Conservation (phyloP, 345 rosid species). For the Erodium maritimum region DNA sequence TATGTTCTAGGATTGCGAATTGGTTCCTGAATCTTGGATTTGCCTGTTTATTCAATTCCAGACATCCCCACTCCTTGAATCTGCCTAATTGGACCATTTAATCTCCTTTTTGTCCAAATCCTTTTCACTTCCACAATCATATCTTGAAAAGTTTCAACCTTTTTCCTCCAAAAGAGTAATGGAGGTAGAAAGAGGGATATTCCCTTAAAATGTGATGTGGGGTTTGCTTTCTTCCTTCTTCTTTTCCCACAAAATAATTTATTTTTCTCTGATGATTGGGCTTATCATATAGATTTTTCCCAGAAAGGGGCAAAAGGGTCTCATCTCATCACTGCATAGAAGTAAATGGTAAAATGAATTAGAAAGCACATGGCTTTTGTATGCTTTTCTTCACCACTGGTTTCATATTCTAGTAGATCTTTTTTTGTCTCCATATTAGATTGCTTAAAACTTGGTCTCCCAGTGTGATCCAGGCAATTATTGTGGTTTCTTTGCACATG, state of each 20-base stretch:
- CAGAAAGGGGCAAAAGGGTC: conserved; percentile 25
- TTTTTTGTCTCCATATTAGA: conserved; percentile 22
- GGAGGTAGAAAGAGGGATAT: no score
- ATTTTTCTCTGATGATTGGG: conserved; percentile 14
- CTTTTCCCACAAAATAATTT: not conserved
- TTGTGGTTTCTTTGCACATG: conserved; percentile 8
- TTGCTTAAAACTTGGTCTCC: conserved; percentile 12
- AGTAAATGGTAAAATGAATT: not conserved
- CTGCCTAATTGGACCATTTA: conserved; percentile 13
- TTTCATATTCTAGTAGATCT: conserved; percentile 5
- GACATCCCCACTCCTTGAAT: not conserved
- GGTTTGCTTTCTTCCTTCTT: not conserved
- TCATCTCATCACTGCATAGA: conserved; percentile 10
- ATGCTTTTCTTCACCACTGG: conserved; percentile 16
- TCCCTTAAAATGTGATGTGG: not conserved
- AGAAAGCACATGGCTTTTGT: conserved; percentile 17
- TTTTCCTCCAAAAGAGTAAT: conserved; percentile 4
- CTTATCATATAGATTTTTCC: conserved; percentile 22
- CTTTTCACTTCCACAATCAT: conserved; percentile 4
- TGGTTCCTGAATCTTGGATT: not conserved
- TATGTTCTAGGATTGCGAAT: not conserved
- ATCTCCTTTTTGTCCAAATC: not conserved
- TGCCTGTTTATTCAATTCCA: not conserved
- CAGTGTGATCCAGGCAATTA: conserved; percentile 12
- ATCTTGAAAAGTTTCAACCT: conserved; percentile 7